Base-by-base conservation (phyloP, 371 early-diverging fungal species). In the Chytridium lagenaria region DNA sequence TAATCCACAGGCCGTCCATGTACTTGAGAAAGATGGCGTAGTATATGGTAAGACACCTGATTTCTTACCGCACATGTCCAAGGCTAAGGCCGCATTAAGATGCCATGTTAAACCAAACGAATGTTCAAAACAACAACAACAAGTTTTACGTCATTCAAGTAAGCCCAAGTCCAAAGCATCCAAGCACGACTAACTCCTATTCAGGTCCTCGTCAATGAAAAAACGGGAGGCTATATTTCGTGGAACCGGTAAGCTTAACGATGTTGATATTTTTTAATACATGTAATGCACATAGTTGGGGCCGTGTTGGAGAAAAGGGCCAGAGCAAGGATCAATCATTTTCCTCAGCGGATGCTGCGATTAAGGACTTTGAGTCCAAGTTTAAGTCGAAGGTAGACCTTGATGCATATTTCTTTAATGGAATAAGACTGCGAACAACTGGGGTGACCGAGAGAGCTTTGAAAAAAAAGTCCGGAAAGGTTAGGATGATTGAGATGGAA, bases 61-160 rank as follows among this genome's bases (percentile, higher is more conserved):
- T 31, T 37, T 7, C 10, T 23, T 2, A 23, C 22, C 55, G 31
- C 34, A 65, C 19, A 40, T 64, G 15, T 49, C 16, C 31, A 52
- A 44, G 44, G 19, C 7, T 12, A 44, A 19, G 44, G 19, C 12
- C 7, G 44, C 44, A 12, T 26, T 10, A 28, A 84, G 85, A 90
- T 68, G 84, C 83, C 22, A 80, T 87, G 73, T 75, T 90, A 69
- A 90, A 90, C 73, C 89, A 89, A 70, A 90, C 90, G 36, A 80
- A 90, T 59, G 86, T 90, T 67, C 69, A 71, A n/a, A 66, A 39
- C 31, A 90, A 90, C 80, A 89, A 86, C 82, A 90, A 90, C 84
- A 90, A 90, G 76, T 90, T 88, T 65, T 90, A 87, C 74, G 59
- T 87, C 66, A 81, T 90, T 69, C 90, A 90, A 72, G 77, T 90